phyloP scores from a whole-genome alignment of 768 basidiomycete genomes.

The Paxillus rubicundulus region DNA sequence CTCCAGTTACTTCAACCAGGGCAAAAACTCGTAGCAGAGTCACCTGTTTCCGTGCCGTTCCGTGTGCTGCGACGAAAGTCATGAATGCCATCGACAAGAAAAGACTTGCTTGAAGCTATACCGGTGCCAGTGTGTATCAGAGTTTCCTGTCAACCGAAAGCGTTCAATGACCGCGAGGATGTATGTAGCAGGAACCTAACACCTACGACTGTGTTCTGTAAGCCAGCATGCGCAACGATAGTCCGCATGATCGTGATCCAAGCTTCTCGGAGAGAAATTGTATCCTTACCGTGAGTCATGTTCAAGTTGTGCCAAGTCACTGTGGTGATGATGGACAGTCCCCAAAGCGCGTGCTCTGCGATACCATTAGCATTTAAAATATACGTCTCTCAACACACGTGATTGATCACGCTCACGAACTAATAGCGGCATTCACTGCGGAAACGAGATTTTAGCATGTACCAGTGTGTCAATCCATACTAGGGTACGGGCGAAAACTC shows the following conservation, averaged over 20 bases:
- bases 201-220: slow-evolving; percentile 18
- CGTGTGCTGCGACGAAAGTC: background rate
- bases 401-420: background rate
- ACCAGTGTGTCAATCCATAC: too few relatives aligned
- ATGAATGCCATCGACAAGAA: background rate
- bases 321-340: too few relatives aligned
- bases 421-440: too few relatives aligned
- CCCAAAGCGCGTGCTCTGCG: too few relatives aligned
- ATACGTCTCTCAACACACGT: too few relatives aligned
- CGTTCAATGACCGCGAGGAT: background rate
- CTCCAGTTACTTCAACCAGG: background rate
- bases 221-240: background rate
- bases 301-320: background rate
- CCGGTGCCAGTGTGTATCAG: slow-evolving; percentile 14
- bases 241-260: background rate
- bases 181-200: background rate
- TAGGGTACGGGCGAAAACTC: background rate
- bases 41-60: slow-evolving; percentile 16
- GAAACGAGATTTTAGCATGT: too few relatives aligned
- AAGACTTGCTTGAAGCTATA: slow-evolving; percentile 4
- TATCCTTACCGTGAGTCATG: slow-evolving; percentile 21
- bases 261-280: background rate
- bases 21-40: background rate
- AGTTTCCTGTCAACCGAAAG: slow-evolving; percentile 8
- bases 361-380: too few relatives aligned